phyloP scores from a whole-genome alignment of 495 filamentous ascomycete species.

The Aspergillus ostianus region DNA sequence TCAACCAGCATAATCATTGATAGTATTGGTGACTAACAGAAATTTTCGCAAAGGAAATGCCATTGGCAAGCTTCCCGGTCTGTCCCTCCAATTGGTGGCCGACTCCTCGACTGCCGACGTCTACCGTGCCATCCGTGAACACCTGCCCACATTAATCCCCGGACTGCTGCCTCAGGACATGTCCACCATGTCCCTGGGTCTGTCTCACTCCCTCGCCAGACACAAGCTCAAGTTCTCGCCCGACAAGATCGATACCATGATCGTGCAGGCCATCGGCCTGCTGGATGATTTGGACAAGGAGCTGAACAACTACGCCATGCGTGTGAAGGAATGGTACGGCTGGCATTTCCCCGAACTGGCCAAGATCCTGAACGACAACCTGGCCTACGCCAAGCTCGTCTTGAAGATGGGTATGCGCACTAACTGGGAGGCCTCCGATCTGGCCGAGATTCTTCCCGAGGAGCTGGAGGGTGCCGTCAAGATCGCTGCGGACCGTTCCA shows the following conservation, averaged over 20 bases:
- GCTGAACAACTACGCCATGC: conserved; percentile 97
- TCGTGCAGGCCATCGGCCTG: conserved; percentile 91
- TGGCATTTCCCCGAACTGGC: conserved; percentile 99
- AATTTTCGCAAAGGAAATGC: conserved; percentile 57
- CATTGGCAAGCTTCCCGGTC: conserved; percentile 86
- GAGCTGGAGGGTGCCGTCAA: conserved; percentile 93
- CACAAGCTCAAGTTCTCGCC: conserved; percentile 99
- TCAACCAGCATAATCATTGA: background rate
- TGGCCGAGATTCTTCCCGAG: conserved; percentile 90
- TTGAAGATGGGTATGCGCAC: conserved; percentile 82
- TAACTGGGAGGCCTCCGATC: conserved; percentile 71
- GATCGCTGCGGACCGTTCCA: conserved; percentile 89
- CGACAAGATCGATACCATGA: conserved; percentile 99
- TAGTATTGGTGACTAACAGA: conserved; percentile 8
- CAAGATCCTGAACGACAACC: conserved; percentile 95
- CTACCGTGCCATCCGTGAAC: conserved; percentile 88
- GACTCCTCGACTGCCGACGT: conserved; percentile 84
- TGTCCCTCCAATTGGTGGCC: conserved; percentile 80
- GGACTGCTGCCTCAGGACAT: conserved; percentile 81
- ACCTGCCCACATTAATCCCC: conserved; percentile 87
- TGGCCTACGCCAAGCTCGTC: conserved; percentile 87
- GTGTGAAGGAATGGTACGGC: conserved; percentile 99
- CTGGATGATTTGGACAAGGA: conserved; percentile 98
- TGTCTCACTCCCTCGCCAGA: conserved; percentile 95
- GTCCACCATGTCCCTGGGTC: conserved; percentile 88